Percentiles rank a stretch among this genome's conserved stretches.
phyloP scores from a whole-genome alignment of 2,329 filamentous ascomycete species.

The Lachnellula suecica region DNA sequence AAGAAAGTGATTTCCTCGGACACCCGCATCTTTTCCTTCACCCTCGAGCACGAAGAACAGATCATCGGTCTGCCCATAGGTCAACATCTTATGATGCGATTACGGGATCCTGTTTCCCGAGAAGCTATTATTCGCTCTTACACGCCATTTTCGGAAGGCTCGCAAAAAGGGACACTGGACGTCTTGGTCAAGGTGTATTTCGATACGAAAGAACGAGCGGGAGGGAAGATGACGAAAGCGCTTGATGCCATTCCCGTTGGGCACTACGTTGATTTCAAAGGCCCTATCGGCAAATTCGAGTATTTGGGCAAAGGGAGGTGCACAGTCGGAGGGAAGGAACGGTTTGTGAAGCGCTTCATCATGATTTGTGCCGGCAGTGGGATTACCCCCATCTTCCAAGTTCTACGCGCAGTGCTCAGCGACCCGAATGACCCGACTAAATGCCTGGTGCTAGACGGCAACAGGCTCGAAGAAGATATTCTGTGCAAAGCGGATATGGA shows the following conservation, averaged over 20 bases:
- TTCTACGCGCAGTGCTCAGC: constrained; percentile 71
- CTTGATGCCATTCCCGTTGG: constrained; percentile 72
- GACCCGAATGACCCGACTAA: constrained; percentile 62
- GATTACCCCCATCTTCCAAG: constrained; percentile 88
- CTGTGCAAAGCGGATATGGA: constrained; percentile 75
- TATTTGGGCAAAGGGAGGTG: constrained; percentile 71
- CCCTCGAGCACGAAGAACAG: constrained; percentile 70
- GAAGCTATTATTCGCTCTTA: constrained; percentile 83
- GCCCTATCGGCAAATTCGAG: constrained; percentile 81
- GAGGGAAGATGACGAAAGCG: constrained; percentile 80
- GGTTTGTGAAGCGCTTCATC: constrained; percentile 65
- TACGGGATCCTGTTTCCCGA: constrained; percentile 67
- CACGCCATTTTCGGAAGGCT: constrained; percentile 73
- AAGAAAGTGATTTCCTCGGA: constrained; percentile 75
- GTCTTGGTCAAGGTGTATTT: constrained; percentile 84
- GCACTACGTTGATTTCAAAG: constrained; percentile 79
- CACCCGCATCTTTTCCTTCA: constrained; percentile 79
- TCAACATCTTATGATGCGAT: constrained; percentile 82
- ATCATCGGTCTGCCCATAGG: constrained; percentile 75
- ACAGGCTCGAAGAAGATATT: constrained; percentile 78
- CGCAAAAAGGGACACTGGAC: constrained; percentile 63
- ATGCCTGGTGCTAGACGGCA: constrained; percentile 77
- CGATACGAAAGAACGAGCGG: constrained; percentile 52
- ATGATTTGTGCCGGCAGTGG: constrained; percentile 92
- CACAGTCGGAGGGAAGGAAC: constrained; percentile 53